A percentile compares a stretch with the other conserved stretches of the same genome.
phyloP scores from a whole-genome alignment of 371 early-diverging fungal genomes.

The Mortierella sp. region DNA sequence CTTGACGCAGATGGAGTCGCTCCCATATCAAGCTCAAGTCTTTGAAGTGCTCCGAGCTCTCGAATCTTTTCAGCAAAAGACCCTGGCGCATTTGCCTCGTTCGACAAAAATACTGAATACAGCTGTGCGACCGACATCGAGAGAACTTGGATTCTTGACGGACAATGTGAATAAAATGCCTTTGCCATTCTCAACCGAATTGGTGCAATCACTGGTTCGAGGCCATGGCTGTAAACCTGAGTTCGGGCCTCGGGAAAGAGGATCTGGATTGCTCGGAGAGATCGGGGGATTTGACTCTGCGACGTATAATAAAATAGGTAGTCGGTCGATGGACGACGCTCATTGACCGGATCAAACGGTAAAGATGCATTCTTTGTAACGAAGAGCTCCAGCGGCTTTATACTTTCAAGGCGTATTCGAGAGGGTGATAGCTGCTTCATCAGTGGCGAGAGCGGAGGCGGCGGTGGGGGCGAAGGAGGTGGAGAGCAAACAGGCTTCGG shows the following conservation, averaged over 20 bases:
- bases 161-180: conserved; percentile 22
- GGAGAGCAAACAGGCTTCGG: no score
- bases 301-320: conserved; percentile 33
- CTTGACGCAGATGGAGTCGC: background rate
- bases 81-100: background rate
- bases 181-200: background rate
- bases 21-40: conserved; percentile 33
- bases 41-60: no score
- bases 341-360: no score
- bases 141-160: conserved; percentile 23
- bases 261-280: conserved; percentile 12
- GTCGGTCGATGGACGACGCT: conserved; percentile 23
- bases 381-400: no score
- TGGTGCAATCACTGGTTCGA: background rate
- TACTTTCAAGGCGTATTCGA: no score
- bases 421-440: no score
- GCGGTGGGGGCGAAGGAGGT: no score
- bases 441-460: no score
- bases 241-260: background rate
- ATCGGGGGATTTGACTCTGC: conserved; percentile 23
- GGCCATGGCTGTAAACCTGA: background rate
- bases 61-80: no score
- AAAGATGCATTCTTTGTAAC: no score
- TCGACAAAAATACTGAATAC: background rate
- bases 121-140: conserved; percentile 34